Conservation (phyloP, 225 moss, liverwort and hornwort genomes). For the Sphagnum contortum region DNA sequence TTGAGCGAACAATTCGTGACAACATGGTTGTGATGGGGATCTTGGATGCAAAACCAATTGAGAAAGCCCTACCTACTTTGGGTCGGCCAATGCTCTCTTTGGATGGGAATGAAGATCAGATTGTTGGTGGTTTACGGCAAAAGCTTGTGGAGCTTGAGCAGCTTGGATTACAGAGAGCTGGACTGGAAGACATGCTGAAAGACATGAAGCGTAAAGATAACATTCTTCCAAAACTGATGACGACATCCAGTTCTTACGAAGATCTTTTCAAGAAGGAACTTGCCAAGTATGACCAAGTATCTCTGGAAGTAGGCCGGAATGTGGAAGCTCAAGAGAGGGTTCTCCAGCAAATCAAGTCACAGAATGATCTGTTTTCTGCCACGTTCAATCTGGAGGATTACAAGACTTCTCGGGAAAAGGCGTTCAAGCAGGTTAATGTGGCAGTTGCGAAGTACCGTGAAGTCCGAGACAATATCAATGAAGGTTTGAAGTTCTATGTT, state of each 20-base stretch:
- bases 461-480: slow-evolving; percentile 96
- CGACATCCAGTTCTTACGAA: slow-evolving; percentile 97
- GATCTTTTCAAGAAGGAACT: slow-evolving; percentile 93
- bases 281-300: slow-evolving; percentile 83
- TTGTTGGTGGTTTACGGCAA: slow-evolving; percentile 80
- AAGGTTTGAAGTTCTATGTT: slow-evolving; percentile 98
- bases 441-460: slow-evolving; percentile 91
- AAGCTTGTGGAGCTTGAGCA: slow-evolving; percentile 72
- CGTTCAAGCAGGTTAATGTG: slow-evolving; percentile 70
- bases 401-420: slow-evolving; percentile 69
- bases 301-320: slow-evolving; percentile 72
- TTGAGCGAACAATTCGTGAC: slow-evolving; percentile 90
- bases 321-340: slow-evolving; percentile 83
- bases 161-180: slow-evolving; percentile 91
- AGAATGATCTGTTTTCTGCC: slow-evolving; percentile 84
- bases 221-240: slow-evolving; percentile 97
- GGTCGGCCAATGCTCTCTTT: slow-evolving; percentile 93
- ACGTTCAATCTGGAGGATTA: slow-evolving; percentile 93
- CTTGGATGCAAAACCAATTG: slow-evolving; percentile 89
- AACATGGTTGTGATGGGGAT: slow-evolving; percentile 78
- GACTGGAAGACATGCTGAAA: slow-evolving; percentile 99
- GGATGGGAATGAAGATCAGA: slow-evolving; percentile 88
- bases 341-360: slow-evolving; percentile 81
- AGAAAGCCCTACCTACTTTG: slow-evolving; percentile 80
- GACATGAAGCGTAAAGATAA: slow-evolving; percentile 99